phyloP scores from a whole-genome alignment of 805 yeast species.

The Pichia sporocuriosa region DNA sequence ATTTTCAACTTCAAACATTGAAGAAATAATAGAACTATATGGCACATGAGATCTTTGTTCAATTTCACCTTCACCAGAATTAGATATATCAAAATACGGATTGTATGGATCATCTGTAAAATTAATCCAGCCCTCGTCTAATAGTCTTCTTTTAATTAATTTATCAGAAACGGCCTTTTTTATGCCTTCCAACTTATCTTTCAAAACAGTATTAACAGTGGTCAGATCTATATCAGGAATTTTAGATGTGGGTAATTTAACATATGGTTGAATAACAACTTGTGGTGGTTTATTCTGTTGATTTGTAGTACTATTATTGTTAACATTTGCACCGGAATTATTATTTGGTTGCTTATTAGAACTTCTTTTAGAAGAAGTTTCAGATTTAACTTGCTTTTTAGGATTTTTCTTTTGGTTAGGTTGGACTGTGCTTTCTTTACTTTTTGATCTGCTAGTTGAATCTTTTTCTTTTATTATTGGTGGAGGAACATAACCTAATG shows the following conservation, averaged over 20 bases:
- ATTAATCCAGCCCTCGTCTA: slow-evolving; percentile 72
- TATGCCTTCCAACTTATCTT: slow-evolving; percentile 71
- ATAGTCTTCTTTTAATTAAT: slow-evolving; percentile 61
- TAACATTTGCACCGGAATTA: not conserved
- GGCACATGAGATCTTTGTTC: slow-evolving; percentile 63
- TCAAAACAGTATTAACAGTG: slow-evolving; percentile 67
- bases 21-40: slow-evolving; percentile 70
- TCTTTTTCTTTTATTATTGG: slow-evolving; percentile 2
- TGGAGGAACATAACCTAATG: slow-evolving; percentile 14
- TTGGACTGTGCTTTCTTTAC: not conserved
- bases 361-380: not conserved
- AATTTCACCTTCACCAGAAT: slow-evolving; percentile 37
- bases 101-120: slow-evolving; percentile 80
- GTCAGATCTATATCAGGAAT: slow-evolving; percentile 89
- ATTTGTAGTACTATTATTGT: not conserved
- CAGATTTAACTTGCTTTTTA: slow-evolving; percentile 1
- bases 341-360: not conserved
- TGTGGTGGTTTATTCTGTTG: slow-evolving; percentile 15
- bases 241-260: slow-evolving; percentile 80
- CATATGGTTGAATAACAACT: slow-evolving; percentile 66
- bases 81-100: slow-evolving; percentile 68
- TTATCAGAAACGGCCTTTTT: slow-evolving; percentile 82
- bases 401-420: not conserved
- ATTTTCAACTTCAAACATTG: slow-evolving; percentile 57
- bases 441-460: not conserved